Percentiles rank a stretch among this genome's conserved stretches.
phyloP scores from a whole-genome alignment of 257 asterid genomes.

The Nicotiana noctiflora region DNA sequence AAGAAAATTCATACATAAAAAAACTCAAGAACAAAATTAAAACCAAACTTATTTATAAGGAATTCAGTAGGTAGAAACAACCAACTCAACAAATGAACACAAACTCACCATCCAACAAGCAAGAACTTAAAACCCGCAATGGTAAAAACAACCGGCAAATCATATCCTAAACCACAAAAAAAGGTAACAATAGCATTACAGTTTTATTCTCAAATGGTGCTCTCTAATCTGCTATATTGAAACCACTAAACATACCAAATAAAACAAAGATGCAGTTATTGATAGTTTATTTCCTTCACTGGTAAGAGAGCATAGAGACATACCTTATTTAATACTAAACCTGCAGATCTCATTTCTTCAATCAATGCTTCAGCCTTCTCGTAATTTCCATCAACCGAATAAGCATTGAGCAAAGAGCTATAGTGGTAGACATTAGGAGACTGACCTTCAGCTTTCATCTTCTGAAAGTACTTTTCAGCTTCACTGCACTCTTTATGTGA shows the following conservation, averaged over 20 bases:
- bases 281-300: neutral
- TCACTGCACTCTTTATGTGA: conserved; percentile 64
- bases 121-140: no score
- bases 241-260: neutral
- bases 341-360: conserved; percentile 72
- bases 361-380: conserved; percentile 65
- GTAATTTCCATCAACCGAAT: conserved; percentile 62
- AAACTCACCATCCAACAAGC: no score
- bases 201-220: neutral
- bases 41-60: no score
- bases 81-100: no score
- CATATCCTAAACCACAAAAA: no score
- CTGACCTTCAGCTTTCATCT: conserved; percentile 87
- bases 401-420: conserved; percentile 95
- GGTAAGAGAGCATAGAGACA: neutral
- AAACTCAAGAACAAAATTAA: no score
- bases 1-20: no score
- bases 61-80: no score
- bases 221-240: neutral
- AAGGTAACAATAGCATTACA: no score
- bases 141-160: no score
- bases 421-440: conserved; percentile 84
- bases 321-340: conserved; percentile 73
- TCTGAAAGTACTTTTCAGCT: conserved; percentile 75
- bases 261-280: neutral